A percentile compares a stretch with the other conserved stretches of the same genome.
phyloP scores from a whole-genome alignment of 768 basidiomycete genomes.

The Leucocoprinus sp. region DNA sequence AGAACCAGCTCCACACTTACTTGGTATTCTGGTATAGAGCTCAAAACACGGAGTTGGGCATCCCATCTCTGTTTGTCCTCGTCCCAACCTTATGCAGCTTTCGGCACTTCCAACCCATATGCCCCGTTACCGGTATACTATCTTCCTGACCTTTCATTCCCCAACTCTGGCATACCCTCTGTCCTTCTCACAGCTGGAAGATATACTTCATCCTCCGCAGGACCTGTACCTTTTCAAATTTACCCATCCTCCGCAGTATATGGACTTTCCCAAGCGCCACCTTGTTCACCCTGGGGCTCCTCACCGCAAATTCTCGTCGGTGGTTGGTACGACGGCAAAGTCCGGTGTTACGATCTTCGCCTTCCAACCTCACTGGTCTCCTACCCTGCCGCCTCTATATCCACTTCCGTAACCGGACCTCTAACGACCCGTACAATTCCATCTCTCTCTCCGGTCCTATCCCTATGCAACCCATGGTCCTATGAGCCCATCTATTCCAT shows the following conservation, averaged over 20 bases:
- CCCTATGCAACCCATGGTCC: conserved; percentile 59
- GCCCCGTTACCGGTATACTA: conserved; percentile 52
- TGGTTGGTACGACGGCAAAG: conserved; percentile 77
- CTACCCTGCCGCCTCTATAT: neutral
- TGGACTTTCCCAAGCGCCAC: conserved; percentile 54
- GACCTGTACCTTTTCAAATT: neutral
- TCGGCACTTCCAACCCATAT: conserved; percentile 50
- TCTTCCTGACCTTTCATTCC: conserved; percentile 32
- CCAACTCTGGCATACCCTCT: conserved; percentile 37
- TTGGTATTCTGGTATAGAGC: conserved; percentile 25
- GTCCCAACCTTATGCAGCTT: conserved; percentile 53
- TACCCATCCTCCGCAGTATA: conserved; percentile 54
- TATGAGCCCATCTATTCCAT: conserved; percentile 71
- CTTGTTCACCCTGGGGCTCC: conserved; percentile 57
- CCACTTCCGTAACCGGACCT: neutral
- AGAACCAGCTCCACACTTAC: neutral
- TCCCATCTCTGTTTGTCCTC: conserved; percentile 46
- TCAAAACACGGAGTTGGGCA: conserved; percentile 54
- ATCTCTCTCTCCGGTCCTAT: conserved; percentile 49
- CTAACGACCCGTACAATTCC: conserved; percentile 9
- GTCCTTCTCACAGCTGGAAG: conserved; percentile 33
- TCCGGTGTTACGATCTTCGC: conserved; percentile 71
- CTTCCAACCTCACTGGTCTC: conserved; percentile 23
- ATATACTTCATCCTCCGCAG: neutral
- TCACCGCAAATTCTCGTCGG: conserved; percentile 67